phyloP scores from a whole-genome alignment of 176 grass and related monocot species.

The Avena atlantica region DNA sequence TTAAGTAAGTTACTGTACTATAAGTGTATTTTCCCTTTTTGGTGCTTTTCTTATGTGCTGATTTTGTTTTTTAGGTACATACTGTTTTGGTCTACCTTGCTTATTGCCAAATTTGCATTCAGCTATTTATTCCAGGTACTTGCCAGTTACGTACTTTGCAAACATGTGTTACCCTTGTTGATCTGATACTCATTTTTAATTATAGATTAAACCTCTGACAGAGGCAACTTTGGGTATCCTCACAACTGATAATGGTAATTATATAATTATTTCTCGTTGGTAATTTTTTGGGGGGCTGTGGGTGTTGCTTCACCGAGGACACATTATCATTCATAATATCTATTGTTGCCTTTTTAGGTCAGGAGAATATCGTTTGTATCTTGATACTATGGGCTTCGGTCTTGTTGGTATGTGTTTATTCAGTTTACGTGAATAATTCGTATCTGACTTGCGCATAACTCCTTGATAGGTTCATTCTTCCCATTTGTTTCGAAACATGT shows the following conservation, averaged over 20 bases:
- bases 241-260: slow-evolving; percentile 54
- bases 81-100: slow-evolving; percentile 56
- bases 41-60: too few species aligned
- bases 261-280: background rate
- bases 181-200: too few species aligned
- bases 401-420: slow-evolving; percentile 62
- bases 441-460: background rate
- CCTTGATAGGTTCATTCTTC: background rate
- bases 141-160: too few species aligned
- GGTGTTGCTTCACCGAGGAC: too few species aligned
- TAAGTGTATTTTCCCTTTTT: background rate
- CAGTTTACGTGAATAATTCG: slow-evolving; percentile 12
- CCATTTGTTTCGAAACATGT: slow-evolving; percentile 13
- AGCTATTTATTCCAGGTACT: too few species aligned
- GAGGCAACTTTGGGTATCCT: too few species aligned
- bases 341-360: slow-evolving; percentile 56
- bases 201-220: too few species aligned
- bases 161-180: too few species aligned
- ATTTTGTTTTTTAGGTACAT: slow-evolving; percentile 60
- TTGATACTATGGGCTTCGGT: slow-evolving; percentile 85
- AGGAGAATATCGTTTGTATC: slow-evolving; percentile 73
- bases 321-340: background rate
- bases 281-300: too few species aligned
- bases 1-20: slow-evolving; percentile 72
- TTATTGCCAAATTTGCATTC: too few species aligned